Percentiles rank a stretch among this genome's conserved stretches.
Conservation (phyloP, 768 basidiomycete species). For the Dioszegia crocea region DNA sequence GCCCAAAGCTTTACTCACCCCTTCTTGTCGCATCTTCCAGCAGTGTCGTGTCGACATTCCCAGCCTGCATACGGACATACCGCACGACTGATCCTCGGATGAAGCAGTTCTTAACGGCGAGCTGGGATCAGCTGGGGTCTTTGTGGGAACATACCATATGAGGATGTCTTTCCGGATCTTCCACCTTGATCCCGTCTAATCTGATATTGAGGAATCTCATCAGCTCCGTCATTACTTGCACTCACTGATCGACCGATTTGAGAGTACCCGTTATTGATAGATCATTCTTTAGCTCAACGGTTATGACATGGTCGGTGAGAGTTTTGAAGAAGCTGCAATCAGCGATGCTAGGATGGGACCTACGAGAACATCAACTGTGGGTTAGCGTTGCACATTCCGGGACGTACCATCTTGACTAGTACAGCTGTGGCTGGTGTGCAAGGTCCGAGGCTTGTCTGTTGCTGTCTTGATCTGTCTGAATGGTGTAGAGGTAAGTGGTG, state of each 20-base stretch:
- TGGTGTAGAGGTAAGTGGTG: background rate
- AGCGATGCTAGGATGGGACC: background rate
- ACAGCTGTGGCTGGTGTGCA: background rate
- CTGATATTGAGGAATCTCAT: conserved; percentile 73
- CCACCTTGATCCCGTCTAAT: conserved; percentile 84
- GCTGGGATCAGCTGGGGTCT: conserved; percentile 57
- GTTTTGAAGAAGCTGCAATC: conserved; percentile 96
- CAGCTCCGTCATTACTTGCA: background rate
- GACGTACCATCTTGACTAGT: conserved; percentile 34
- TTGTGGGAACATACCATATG: conserved; percentile 72
- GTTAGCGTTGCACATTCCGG: background rate
- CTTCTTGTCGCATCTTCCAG: conserved; percentile 93
- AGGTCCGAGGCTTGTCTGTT: background rate
- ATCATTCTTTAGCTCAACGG: conserved; percentile 98
- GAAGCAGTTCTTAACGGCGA: conserved; percentile 98
- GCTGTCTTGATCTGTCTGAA: background rate
- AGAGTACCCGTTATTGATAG: conserved; percentile 90
- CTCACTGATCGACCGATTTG: conserved; percentile 97
- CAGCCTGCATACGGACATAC: conserved; percentile 89
- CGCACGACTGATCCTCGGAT: conserved; percentile 97
- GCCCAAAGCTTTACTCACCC: conserved; percentile 56
- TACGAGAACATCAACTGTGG: conserved; percentile 45
- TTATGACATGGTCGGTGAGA: conserved; percentile 92
- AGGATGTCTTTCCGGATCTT: conserved; percentile 88
- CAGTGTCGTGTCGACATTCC: conserved; percentile 89